phyloP scores from a whole-genome alignment of 108 stramenopile genomes.

The Pseudonitzschia multiseries region DNA sequence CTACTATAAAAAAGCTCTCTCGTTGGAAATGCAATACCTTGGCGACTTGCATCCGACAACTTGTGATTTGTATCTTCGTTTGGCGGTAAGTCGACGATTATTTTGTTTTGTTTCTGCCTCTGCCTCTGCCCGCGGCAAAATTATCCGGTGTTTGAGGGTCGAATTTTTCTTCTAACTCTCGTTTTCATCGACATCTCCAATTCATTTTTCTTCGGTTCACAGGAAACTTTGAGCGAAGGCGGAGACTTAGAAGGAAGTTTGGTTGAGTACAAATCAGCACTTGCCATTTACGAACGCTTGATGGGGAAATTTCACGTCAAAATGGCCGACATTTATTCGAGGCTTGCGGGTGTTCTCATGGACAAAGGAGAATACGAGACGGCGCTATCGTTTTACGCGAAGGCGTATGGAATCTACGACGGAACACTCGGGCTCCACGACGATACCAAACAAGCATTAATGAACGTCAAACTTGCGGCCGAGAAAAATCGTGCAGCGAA shows the following conservation, averaged over 20 bases:
- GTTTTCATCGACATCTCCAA: not conserved
- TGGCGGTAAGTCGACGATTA: slow-evolving; percentile 24
- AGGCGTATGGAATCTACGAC: slow-evolving; percentile 41
- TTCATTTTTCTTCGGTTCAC: not conserved
- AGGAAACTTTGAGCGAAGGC: slow-evolving; percentile 27
- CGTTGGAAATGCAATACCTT: slow-evolving; percentile 28
- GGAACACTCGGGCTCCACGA: slow-evolving; percentile 32
- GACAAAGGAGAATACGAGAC: slow-evolving; percentile 46
- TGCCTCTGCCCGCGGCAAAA: not conserved
- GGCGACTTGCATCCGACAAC: slow-evolving; percentile 42
- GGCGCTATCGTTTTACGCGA: slow-evolving; percentile 40
- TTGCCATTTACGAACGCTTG: slow-evolving; percentile 36
- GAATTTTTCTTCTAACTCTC: not conserved
- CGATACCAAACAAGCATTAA: slow-evolving; percentile 36
- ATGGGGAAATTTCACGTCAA: slow-evolving; percentile 45
- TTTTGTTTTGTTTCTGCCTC: too few relatives aligned
- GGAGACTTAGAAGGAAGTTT: slow-evolving; percentile 33
- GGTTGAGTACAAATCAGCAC: slow-evolving; percentile 38
- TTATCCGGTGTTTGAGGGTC: not conserved
- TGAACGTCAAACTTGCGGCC: slow-evolving; percentile 35
- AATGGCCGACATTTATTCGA: slow-evolving; percentile 36
- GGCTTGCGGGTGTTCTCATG: slow-evolving; percentile 33
- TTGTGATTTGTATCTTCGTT: slow-evolving; percentile 38
- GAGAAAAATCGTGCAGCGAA: slow-evolving; percentile 27
- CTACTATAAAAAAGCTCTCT: slow-evolving; percentile 28